Evolutionary conservation across 371 early-diverging fungal genomes (phyloP).

Genomic region (Coemansia sp.): DNA sequence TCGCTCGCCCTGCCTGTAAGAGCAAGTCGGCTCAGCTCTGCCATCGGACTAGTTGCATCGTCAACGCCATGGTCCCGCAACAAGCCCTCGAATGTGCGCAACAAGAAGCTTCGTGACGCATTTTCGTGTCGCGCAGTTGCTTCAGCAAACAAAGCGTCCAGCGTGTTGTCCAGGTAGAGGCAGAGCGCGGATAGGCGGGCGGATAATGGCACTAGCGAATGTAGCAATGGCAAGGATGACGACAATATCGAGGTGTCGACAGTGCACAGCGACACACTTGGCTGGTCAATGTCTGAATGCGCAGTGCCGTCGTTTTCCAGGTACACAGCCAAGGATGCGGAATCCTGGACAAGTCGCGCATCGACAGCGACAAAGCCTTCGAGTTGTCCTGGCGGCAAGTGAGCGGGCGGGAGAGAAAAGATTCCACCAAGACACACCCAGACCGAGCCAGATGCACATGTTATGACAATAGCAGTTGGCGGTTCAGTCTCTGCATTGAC

Average conservation of each 20-base stretch:
- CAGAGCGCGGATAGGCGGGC: slow-evolving; percentile 28
- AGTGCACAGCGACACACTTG: slow-evolving; percentile 1
- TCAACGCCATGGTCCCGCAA: slow-evolving; percentile 45
- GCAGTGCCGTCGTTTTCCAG: not conserved
- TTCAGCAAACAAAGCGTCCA: slow-evolving; percentile 17
- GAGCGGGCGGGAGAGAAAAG: slow-evolving; percentile 26
- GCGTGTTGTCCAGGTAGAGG: slow-evolving; percentile 29
- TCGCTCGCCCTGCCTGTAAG: slow-evolving; percentile 41
- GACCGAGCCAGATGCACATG: slow-evolving; percentile 16
- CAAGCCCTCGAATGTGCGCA: slow-evolving; percentile 21
- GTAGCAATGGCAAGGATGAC: slow-evolving; percentile 16
- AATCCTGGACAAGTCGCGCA: slow-evolving; percentile 14
- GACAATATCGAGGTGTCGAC: slow-evolving; percentile 23
- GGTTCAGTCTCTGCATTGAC: slow-evolving; percentile 18
- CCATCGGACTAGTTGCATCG: slow-evolving; percentile 35
- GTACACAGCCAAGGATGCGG: not conserved
- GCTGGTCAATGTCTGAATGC: not conserved
- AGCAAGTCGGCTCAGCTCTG: slow-evolving; percentile 33
- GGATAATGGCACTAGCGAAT: slow-evolving; percentile 21
- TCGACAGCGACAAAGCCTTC: not conserved
- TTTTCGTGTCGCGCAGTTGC: slow-evolving; percentile 11
- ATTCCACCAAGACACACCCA: slow-evolving; percentile 33
- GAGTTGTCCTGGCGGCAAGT: not conserved
- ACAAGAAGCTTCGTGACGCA: slow-evolving; percentile 26
- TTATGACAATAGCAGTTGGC: slow-evolving; percentile 25